Percentiles rank a stretch among this genome's conserved stretches.
Evolutionary conservation across 1,139 yeast genomes (phyloP).

Genomic region (Candida smagusa): DNA sequence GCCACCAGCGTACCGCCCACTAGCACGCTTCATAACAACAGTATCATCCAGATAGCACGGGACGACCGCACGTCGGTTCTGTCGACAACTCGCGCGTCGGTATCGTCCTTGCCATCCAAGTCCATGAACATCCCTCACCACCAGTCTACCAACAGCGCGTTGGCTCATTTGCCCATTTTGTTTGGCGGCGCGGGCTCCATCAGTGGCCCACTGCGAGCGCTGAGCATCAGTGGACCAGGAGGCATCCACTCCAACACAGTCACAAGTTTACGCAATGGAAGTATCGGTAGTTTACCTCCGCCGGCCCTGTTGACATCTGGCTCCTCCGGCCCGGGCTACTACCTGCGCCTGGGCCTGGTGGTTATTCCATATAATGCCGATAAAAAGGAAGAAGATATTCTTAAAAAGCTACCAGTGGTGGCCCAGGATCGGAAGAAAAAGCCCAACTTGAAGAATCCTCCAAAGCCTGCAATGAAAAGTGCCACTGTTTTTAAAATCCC

Average conservation of each 20-base stretch:
- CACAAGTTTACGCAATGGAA: constrained; percentile 41
- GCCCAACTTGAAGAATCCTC: constrained; percentile 6
- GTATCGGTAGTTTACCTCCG: constrained; percentile 21
- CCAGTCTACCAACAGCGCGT: constrained; percentile 36
- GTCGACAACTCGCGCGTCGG: constrained; percentile 35
- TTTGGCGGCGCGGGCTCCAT: constrained; percentile 44
- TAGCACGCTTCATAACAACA: constrained; percentile 31
- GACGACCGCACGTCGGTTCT: constrained; percentile 39
- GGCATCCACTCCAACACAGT: constrained; percentile 34
- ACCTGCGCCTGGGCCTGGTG: constrained; percentile 45
- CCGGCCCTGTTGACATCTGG: constrained; percentile 1
- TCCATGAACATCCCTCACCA: constrained; percentile 51
- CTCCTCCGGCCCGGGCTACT: constrained; percentile 27
- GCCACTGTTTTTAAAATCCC: constrained; percentile 38
- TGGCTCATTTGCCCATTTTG: constrained; percentile 45
- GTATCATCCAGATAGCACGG: constrained; percentile 42
- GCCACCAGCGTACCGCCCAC: constrained; percentile 5
- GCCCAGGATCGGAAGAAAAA: constrained; percentile 2
- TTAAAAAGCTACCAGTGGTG: constrained; percentile 16
- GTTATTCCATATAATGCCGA: constrained; percentile 39
- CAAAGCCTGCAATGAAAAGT: constrained; percentile 11
- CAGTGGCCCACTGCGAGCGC: constrained; percentile 40
- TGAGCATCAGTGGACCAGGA: constrained; percentile 39
- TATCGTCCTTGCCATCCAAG: constrained; percentile 45
- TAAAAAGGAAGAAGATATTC: constrained; percentile 18